Conservation (phyloP, 495 filamentous ascomycete species). For the Lasiosphaeria ovina region DNA sequence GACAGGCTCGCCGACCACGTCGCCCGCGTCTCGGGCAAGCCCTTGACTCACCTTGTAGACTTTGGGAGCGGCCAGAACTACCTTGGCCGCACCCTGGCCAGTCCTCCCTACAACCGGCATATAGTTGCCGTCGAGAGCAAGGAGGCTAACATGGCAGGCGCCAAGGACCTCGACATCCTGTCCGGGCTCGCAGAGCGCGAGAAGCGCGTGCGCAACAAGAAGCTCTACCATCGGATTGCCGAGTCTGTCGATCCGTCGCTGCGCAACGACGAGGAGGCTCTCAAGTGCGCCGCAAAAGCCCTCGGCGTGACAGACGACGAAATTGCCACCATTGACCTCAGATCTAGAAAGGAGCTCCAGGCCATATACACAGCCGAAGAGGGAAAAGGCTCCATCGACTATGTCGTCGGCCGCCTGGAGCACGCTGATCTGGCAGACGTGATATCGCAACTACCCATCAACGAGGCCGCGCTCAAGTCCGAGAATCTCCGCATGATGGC, state of each 20-base stretch:
- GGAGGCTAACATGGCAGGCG: conserved; percentile 78
- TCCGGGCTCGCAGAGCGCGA: conserved; percentile 69
- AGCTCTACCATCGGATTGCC: conserved; percentile 56
- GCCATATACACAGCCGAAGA: conserved; percentile 46
- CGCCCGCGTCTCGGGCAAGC: conserved; percentile 30
- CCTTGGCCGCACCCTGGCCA: conserved; percentile 81
- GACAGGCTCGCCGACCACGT: conserved; percentile 54
- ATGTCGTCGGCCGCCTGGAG: conserved; percentile 58
- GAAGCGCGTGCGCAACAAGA: conserved; percentile 71
- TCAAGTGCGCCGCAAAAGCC: conserved; percentile 37
- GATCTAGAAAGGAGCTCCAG: conserved; percentile 44
- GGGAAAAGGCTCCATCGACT: conserved; percentile 67
- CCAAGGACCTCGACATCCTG: conserved; percentile 74
- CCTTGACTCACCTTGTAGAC: conserved; percentile 88
- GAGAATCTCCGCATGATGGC: conserved; percentile 66
- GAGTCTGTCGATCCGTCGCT: conserved; percentile 39
- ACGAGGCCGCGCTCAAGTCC: conserved; percentile 28
- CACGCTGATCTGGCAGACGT: conserved; percentile 60
- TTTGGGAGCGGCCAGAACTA: conserved; percentile 97
- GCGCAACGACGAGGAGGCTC: conserved; percentile 38
- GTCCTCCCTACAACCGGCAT: conserved; percentile 76
- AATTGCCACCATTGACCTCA: conserved; percentile 42
- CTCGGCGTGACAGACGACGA: conserved; percentile 35
- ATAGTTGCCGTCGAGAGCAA: conserved; percentile 90
- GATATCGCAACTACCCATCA: conserved; percentile 40